Evolutionary conservation across 768 basidiomycete genomes (phyloP).

Genomic region (Podaxis pistillaris): DNA sequence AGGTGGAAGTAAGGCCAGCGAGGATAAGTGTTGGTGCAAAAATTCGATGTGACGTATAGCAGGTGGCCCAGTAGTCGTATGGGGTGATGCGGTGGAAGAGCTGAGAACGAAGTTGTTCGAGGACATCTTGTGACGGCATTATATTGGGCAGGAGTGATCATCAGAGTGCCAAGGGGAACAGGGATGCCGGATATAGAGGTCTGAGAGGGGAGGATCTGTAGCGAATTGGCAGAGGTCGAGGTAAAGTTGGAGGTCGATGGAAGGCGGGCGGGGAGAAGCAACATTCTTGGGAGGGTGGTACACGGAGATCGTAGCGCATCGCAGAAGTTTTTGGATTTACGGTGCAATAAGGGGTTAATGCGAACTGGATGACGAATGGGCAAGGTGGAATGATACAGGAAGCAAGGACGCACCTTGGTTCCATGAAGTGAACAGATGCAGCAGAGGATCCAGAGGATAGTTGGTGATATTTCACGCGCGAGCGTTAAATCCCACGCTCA

Average conservation of each 20-base stretch:
- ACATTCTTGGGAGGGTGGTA: background rate
- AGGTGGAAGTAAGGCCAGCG: too few species aligned
- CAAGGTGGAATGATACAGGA: too few species aligned
- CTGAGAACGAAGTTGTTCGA: slow-evolving; percentile 8
- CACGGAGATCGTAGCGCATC: slow-evolving; percentile 3
- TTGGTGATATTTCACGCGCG: too few species aligned
- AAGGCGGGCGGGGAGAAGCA: background rate
- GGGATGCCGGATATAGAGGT: slow-evolving; percentile 15
- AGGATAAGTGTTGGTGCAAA: too few species aligned
- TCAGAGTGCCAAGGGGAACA: slow-evolving; percentile 15
- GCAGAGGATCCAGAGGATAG: background rate
- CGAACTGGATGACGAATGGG: background rate
- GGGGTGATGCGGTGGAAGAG: slow-evolving; percentile 7
- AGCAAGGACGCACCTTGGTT: background rate
- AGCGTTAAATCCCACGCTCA: too few species aligned
- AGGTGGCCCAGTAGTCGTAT: slow-evolving; percentile 14
- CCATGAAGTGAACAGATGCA: background rate
- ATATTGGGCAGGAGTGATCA: slow-evolving; percentile 6
- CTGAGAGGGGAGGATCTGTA: slow-evolving; percentile 5
- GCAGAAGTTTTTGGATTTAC: background rate
- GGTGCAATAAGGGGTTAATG: background rate
- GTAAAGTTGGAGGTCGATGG: background rate
- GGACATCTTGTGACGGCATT: slow-evolving; percentile 15
- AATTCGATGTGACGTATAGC: too few species aligned
- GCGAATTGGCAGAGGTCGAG: slow-evolving; percentile 13